Percentiles rank a stretch among this genome's conserved stretches.
phyloP scores from a whole-genome alignment of 768 basidiomycete genomes.

The Pleurotus eryngii region DNA sequence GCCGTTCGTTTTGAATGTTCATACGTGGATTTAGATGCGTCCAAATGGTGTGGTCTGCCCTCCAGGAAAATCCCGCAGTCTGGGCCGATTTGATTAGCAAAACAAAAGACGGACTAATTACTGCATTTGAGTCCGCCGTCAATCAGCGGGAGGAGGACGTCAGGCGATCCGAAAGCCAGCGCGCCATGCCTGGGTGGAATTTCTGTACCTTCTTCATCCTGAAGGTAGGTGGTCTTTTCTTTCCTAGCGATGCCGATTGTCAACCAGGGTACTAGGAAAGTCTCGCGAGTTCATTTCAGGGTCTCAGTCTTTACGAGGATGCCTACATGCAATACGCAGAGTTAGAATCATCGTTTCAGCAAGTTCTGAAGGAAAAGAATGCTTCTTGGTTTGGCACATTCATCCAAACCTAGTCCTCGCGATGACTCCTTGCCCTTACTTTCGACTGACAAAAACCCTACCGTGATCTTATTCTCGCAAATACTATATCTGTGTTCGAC shows the following conservation, averaged over 20 bases:
- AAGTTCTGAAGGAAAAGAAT: conserved; percentile 72
- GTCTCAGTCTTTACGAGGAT: conserved; percentile 86
- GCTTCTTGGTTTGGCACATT: conserved; percentile 91
- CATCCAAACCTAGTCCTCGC: conserved; percentile 60
- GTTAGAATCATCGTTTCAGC: conserved; percentile 80
- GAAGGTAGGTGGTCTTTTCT: conserved; percentile 54
- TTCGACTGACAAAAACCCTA: conserved; percentile 82
- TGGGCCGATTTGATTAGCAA: conserved; percentile 90
- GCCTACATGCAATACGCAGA: conserved; percentile 88
- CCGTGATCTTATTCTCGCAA: conserved; percentile 83
- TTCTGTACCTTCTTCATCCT: conserved; percentile 96
- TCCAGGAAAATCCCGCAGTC: conserved; percentile 67
- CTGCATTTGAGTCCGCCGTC: conserved; percentile 79
- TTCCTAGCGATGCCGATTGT: neutral
- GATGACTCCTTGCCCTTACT: conserved; percentile 84
- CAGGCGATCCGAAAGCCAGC: conserved; percentile 81
- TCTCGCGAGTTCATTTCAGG: conserved; percentile 87
- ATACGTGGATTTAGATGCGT: conserved; percentile 56
- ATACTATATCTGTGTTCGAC: conserved; percentile 91
- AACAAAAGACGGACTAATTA: conserved; percentile 86
- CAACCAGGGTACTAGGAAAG: conserved; percentile 64
- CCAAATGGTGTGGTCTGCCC: conserved; percentile 71
- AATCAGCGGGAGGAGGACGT: conserved; percentile 86
- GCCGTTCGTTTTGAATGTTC: conserved; percentile 9
- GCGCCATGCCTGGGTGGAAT: conserved; percentile 96